Evolutionary conservation across 805 yeast genomes (phyloP), one percentile per base, ranked within the genome.

Genomic region (Kluyveromyces wickerhamii): DNA sequence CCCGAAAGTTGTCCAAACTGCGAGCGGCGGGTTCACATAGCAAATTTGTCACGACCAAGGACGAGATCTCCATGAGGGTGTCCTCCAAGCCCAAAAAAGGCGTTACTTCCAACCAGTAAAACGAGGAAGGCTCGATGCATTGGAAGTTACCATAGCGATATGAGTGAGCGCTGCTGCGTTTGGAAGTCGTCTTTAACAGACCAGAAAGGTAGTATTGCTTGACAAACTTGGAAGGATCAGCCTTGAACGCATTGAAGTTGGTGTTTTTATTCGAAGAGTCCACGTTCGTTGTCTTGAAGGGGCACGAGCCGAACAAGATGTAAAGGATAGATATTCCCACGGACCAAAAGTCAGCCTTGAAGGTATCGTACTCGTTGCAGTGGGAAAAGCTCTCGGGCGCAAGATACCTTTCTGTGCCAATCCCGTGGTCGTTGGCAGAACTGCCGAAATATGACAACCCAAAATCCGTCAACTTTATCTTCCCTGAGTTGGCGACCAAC

Each of bases 341-440:
- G 0, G 95, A 78, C 96, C 96, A 87, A 39, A 82, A 69, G 59
- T 87, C 96, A 26, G 86, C 80, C 52, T 74, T 72, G 33, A 77
- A 74, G 0, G 94, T 79, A 51, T 81, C 79, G 54, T 87, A 87
- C 19, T 60, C 55, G 13, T 25, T 16, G 6, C 15, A 25, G 27
- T 36, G 41, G 20, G 39, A 36, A 49, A 83, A 77, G 33, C 87
- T 69, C 57, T 87, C 96, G 4, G 96, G 96, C 1, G 95, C 94
- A 85, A 88, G 80, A 58, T 86, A 87, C 43, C 89, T 72, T 56
- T 85, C 95, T 16, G 88, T 78, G 19, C 96, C 96, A 41, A 85
- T 54, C 23, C 59, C 51, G 12, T 56, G 52, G 21, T 60, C 66
- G 8, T 36, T 41, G 13, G 63, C 54, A 26, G 44, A 40, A n/a